phyloP scores from a whole-genome alignment of 441 rosid genomes.

The Capsella rubella region DNA sequence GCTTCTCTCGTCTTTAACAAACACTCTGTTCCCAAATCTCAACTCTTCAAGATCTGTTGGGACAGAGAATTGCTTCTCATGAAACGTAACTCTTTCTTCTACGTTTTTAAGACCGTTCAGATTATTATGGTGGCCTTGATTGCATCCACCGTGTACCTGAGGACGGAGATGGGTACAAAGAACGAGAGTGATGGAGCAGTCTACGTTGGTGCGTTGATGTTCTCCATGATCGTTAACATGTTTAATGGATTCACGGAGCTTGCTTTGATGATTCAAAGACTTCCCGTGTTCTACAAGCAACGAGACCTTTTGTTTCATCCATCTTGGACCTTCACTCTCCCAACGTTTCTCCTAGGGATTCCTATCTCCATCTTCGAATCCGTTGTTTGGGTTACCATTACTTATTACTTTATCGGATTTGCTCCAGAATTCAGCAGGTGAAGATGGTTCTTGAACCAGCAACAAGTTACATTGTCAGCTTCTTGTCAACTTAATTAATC shows the following conservation, averaged over 20 bases:
- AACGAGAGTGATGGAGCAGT: conserved; percentile 60
- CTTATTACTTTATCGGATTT: conserved; percentile 72
- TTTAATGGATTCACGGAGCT: conserved; percentile 90
- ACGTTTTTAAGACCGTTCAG: conserved; percentile 72
- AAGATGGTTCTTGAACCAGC: conserved; percentile 10
- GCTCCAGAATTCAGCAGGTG: conserved; percentile 87
- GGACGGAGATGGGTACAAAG: conserved; percentile 57
- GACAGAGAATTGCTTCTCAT: conserved; percentile 86
- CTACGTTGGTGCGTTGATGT: conserved; percentile 70
- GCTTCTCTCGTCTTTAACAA: conserved; percentile 76
- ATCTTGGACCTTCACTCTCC: conserved; percentile 82
- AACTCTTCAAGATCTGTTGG: conserved; percentile 79
- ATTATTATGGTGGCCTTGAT: conserved; percentile 67
- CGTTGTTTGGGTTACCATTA: conserved; percentile 62
- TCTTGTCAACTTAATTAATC: background rate
- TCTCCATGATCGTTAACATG: conserved; percentile 70
- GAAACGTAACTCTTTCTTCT: conserved; percentile 69
- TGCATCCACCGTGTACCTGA: conserved; percentile 68
- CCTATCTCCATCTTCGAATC: conserved; percentile 80
- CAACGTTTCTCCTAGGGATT: conserved; percentile 63
- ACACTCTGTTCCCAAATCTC: conserved; percentile 63
- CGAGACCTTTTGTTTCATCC: conserved; percentile 90
- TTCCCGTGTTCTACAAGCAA: conserved; percentile 95
- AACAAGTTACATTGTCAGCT: background rate
- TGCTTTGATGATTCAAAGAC: conserved; percentile 63